Percentiles rank a stretch among this genome's conserved stretches.
Evolutionary conservation across 768 basidiomycete genomes (phyloP).

Genomic region (Tulasnella calospora): DNA sequence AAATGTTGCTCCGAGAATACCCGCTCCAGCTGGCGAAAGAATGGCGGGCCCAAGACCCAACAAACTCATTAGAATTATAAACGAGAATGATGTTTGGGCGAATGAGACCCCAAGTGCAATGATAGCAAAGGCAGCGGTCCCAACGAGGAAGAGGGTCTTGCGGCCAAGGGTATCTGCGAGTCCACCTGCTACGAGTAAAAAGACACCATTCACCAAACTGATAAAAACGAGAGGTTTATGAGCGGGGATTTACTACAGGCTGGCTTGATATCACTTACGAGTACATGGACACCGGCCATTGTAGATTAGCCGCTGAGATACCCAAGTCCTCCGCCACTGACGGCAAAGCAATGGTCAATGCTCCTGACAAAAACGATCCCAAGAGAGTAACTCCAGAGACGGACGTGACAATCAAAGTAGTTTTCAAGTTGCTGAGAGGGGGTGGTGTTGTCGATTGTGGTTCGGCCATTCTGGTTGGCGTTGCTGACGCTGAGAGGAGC

Average conservation of each 20-base stretch:
- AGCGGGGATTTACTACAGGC: not conserved
- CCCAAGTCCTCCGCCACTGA: slow-evolving; percentile 16
- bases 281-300: slow-evolving; percentile 26
- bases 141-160: slow-evolving; percentile 23
- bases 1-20: slow-evolving; percentile 19
- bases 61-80: slow-evolving; percentile 18
- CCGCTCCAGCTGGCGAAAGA: slow-evolving; percentile 17
- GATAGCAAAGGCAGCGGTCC: slow-evolving; percentile 16
- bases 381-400: slow-evolving; percentile 20
- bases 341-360: slow-evolving; percentile 22
- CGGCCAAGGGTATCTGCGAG: slow-evolving; percentile 21
- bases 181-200: slow-evolving; percentile 20
- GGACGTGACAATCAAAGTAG: slow-evolving; percentile 10
- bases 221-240: not conserved
- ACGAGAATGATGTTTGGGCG: slow-evolving; percentile 13
- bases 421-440: slow-evolving; percentile 15
- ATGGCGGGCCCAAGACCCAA: slow-evolving; percentile 21
- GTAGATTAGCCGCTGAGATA: slow-evolving; percentile 9
- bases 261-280: slow-evolving; percentile 11
- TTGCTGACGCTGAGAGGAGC: not conserved
- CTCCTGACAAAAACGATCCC: slow-evolving; percentile 11
- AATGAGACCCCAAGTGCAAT: slow-evolving; percentile 23
- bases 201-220: slow-evolving; percentile 24
- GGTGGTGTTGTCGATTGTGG: not conserved
- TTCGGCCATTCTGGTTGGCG: not conserved